A percentile compares a stretch with the other conserved stretches of the same genome.
phyloP scores from a whole-genome alignment of 2,329 filamentous ascomycete species.

The Colletotrichum tropicale region DNA sequence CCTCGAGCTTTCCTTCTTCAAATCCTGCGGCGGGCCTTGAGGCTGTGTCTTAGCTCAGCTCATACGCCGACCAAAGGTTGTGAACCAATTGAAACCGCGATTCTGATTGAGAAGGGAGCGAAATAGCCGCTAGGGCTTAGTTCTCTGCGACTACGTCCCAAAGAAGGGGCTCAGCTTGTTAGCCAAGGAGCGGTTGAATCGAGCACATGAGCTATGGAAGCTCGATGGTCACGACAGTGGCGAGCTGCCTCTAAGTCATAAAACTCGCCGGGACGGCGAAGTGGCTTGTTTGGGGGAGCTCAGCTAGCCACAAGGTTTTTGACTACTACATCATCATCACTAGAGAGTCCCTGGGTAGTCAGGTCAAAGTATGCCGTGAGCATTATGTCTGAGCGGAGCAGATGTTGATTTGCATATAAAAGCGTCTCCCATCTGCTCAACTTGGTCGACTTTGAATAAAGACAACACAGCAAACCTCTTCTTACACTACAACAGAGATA shows the following conservation, averaged over 20 bases:
- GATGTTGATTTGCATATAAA: not conserved
- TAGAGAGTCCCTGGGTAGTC: not conserved
- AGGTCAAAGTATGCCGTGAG: not conserved
- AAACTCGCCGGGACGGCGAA: not conserved
- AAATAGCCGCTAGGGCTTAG: not conserved
- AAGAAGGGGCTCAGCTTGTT: rapidly evolving
- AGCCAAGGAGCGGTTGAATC: not conserved
- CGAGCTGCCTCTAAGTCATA: not conserved
- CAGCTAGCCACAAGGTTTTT: not conserved
- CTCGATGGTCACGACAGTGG: not conserved
- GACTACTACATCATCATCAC: rapidly evolving
- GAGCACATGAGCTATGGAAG: not conserved
- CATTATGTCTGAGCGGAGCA: not conserved
- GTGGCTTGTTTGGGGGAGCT: not conserved
- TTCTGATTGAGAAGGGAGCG: not conserved
- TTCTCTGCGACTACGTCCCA: not conserved
- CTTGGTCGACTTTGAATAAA: rapidly evolving
- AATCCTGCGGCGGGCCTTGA: not conserved
- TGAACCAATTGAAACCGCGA: not conserved
- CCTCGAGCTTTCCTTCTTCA: not conserved
- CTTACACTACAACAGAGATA: not conserved
- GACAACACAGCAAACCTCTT: not conserved
- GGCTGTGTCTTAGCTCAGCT: not conserved
- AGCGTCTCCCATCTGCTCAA: not conserved
- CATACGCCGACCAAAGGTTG: not conserved